Evolutionary conservation across 2,329 filamentous ascomycete species (phyloP).

Genomic region (Ascochyta koolunga): DNA sequence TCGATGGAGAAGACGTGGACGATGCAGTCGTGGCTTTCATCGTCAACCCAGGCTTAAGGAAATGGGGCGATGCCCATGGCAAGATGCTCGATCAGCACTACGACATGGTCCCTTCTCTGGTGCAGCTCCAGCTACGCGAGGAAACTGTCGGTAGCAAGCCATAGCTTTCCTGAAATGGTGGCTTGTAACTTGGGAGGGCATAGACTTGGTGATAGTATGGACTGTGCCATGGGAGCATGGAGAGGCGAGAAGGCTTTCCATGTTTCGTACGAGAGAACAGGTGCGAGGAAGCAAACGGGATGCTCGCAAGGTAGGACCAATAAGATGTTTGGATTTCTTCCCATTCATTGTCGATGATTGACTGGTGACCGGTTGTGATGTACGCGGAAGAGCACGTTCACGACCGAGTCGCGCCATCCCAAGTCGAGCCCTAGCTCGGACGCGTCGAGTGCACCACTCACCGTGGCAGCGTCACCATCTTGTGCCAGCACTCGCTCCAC

Average conservation of each 20-base stretch:
- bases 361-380: conserved; percentile 13
- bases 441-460: conserved; percentile 23
- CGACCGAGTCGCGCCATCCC: conserved; percentile 26
- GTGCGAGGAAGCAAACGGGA: no score
- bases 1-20: conserved; percentile 15
- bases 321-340: no score
- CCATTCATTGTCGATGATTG: no score
- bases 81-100: conserved; percentile 24
- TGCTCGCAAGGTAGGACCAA: no score
- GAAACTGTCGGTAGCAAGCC: no score
- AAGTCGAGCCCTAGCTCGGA: conserved; percentile 23
- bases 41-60: conserved; percentile 28
- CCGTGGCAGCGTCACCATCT: conserved; percentile 21
- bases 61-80: conserved; percentile 34
- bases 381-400: conserved; percentile 25
- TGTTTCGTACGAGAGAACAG: no score
- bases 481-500: conserved; percentile 32
- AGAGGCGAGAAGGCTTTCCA: no score
- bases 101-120: conserved; percentile 18
- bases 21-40: conserved; percentile 20
- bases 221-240: no score
- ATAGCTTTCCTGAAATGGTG: no score
- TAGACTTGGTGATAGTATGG: no score
- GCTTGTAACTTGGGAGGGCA: no score
- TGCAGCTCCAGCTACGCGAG: conserved; percentile 15